Conservation (phyloP, 331 rosid species). For the Malus hybrid region DNA sequence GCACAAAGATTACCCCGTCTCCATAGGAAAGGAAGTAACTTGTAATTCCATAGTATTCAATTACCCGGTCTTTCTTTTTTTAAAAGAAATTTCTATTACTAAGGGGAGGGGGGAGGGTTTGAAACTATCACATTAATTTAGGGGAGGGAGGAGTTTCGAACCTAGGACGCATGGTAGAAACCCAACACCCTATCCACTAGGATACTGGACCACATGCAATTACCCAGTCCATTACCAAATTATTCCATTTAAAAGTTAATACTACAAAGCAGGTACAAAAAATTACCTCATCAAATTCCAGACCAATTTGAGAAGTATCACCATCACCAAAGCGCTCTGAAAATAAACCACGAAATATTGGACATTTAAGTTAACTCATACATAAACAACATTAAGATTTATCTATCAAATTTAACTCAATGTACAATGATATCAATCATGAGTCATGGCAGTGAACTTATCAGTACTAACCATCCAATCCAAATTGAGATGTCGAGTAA, state of each 20-base stretch:
- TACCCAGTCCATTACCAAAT: neutral
- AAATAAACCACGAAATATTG: slow-evolving; percentile 17
- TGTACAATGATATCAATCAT: slow-evolving; percentile 6
- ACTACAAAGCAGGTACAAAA: slow-evolving; percentile 1
- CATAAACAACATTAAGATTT: neutral
- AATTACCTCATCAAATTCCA: slow-evolving; percentile 94
- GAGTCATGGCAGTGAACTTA: neutral
- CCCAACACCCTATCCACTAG: too few species aligned
- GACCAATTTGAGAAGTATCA: slow-evolving; percentile 94
- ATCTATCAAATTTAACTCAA: neutral
- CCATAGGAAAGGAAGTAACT: neutral
- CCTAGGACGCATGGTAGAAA: too few species aligned
- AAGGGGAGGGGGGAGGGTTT: too few species aligned
- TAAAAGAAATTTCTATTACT: too few species aligned
- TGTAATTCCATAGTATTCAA: neutral
- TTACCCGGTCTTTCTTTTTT: neutral
- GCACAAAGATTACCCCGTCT: neutral
- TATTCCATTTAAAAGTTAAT: neutral
- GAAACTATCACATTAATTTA: too few species aligned
- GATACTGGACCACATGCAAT: too few species aligned
- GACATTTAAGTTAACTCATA: slow-evolving; percentile 7
- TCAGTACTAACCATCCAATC: slow-evolving; percentile 76
- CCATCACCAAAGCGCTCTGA: slow-evolving; percentile 99
- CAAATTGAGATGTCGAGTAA: slow-evolving; percentile 89
- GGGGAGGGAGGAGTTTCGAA: too few species aligned